Conservation (phyloP, 2,329 filamentous ascomycete species). For the Pyricularia pennisetigena region DNA sequence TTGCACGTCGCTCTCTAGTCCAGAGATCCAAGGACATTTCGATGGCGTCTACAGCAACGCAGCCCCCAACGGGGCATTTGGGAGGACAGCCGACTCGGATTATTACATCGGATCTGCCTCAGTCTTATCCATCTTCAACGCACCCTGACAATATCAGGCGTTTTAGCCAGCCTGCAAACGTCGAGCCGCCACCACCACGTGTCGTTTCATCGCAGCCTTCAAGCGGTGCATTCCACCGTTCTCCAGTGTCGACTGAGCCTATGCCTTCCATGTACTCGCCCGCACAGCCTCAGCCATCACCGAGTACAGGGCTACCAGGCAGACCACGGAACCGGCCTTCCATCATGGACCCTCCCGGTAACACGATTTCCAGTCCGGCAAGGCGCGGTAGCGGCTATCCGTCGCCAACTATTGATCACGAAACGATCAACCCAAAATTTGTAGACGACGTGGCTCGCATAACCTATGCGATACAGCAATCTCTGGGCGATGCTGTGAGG, state of each 20-base stretch:
- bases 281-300: neutral
- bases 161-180: neutral
- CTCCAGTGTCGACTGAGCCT: neutral
- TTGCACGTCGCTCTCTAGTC: neutral
- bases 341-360: slow-evolving; percentile 20
- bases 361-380: slow-evolving; percentile 7
- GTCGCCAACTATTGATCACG: slow-evolving; percentile 22
- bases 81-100: neutral
- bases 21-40: neutral
- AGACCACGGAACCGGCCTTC: slow-evolving; percentile 10
- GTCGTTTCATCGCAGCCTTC: neutral
- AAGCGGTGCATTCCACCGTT: neutral
- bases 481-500: slow-evolving; percentile 33
- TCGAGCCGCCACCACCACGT: too few relatives aligned
- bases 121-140: neutral
- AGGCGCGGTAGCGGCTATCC: slow-evolving; percentile 16
- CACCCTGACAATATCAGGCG: neutral
- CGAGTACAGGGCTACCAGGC: neutral
- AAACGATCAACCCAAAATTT: slow-evolving; percentile 22
- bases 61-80: neutral
- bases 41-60: neutral
- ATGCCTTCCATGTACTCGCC: neutral
- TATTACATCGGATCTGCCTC: neutral
- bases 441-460: slow-evolving; percentile 27
- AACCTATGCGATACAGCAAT: slow-evolving; percentile 27